Evolutionary conservation across 1,284 basidiomycete genomes (phyloP), one percentile per base, ranked within the genome.

Genomic region (Thecaphora frezii): DNA sequence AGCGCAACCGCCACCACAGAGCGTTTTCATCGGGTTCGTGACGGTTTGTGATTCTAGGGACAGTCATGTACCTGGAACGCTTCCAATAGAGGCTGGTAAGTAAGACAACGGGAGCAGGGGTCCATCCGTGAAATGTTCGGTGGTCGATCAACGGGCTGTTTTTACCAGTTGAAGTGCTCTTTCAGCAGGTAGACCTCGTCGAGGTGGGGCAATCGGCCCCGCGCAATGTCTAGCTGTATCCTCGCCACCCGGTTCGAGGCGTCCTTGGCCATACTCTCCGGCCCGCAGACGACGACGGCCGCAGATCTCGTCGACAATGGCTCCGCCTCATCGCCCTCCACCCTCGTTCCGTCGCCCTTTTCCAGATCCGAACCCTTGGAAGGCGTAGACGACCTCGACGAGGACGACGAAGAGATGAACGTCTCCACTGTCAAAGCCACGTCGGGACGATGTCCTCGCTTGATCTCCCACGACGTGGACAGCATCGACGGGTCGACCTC

Each of bases 281-380:
- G 65, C 0, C 65, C 65, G 23, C 65, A 67, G 3, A 60, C 61
- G 10, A 67, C 56, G 12, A 60, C 46, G 14, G 57, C 60, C 9
- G 54, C 54, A 3, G 65, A 59, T 5, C 23, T n/a, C 18, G 28
- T 7, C 33, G 54, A 44, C 14, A 24, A 13, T 14, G 13, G 33
- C 12, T 55, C 46, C 21, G 51, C 52, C 5, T 10, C 7, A 14
- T 16, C 13, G 8, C 12, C 18, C 16, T 36, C 33, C 33, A 16
- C 12, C 33, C 4, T 4, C 10, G 33, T 4, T 4, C 7, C 18
- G 7, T 36, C 33, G 33, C 33, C 33, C 44, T 56, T 59, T 38
- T 56, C 54, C 38, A 54, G 19, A 25, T 65, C 62, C 5, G 18
- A 7, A 1, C n/a, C 39, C 14, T 37, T n/a, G 12, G 24, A 21